A percentile compares a stretch with the other conserved stretches of the same genome.
These are phyloP conservation scores for Penicillium sp. DNA, from an alignment of 2,329 filamentous ascomycete genomes.

Conservation along the genomic window DNA sequence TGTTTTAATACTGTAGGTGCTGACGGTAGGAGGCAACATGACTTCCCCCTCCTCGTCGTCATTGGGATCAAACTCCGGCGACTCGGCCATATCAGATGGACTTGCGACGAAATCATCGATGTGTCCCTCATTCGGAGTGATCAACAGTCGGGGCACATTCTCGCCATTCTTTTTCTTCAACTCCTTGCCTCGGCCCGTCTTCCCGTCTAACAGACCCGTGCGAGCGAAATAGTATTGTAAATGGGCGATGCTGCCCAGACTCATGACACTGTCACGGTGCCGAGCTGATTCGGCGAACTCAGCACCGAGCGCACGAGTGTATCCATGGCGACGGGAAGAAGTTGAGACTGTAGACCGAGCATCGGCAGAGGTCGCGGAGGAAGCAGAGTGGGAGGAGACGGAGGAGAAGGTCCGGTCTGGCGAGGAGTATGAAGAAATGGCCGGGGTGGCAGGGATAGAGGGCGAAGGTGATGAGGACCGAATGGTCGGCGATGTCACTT, in stretches of 20 bases:
- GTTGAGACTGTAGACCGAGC: constrained; percentile 45
- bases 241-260: constrained; percentile 92
- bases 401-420: constrained; percentile 49
- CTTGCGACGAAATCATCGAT: constrained; percentile 52
- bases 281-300: constrained; percentile 88
- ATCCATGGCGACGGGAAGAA: constrained; percentile 67
- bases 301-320: constrained; percentile 82
- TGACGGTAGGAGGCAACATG: constrained; percentile 95
- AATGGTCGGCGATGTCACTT: constrained; percentile 22
- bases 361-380: constrained; percentile 45
- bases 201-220: constrained; percentile 89
- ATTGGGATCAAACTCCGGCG: constrained; percentile 51
- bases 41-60: constrained; percentile 62
- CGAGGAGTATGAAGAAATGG: constrained; percentile 46
- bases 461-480: constrained; percentile 43
- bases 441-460: constrained; percentile 43
- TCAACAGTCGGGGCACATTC: constrained; percentile 42
- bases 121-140: constrained; percentile 42
- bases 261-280: constrained; percentile 92
- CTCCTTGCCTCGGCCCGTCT: constrained; percentile 81
- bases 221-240: constrained; percentile 98
- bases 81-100: constrained; percentile 46
- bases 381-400: constrained; percentile 47
- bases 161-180: constrained; percentile 55
- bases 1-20: constrained; percentile 87